Evolutionary conservation across 2,329 filamentous ascomycete genomes (phyloP), one percentile per base, ranked within the genome.

Genomic region (Chaetomiaceae sp.): DNA sequence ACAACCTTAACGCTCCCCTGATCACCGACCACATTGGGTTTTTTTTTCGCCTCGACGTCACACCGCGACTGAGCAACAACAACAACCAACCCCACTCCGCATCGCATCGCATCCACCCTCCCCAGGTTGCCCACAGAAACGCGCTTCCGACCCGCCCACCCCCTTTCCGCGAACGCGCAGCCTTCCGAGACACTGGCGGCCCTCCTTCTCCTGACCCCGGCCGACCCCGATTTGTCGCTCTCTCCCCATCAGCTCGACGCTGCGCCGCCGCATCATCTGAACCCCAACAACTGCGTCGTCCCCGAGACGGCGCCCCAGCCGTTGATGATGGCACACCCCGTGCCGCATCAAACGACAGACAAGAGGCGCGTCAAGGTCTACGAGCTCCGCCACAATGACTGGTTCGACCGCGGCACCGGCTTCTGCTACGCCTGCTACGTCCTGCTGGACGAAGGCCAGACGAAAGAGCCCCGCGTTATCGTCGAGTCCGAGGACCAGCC

Each of bases 301-400:
- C 57, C 68, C 59, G 77, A 81, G 70, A 73, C 70, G 70, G 78
- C 78, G 66, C 67, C 73, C 70, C 77, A 81, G 72, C 76, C 77
- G 69, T 74, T 76, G 81, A 83, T 82, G 76, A 85, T 85, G 82
- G 82, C 82, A 81, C 81, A 84, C 74, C 72, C 74, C 63, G 80
- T 83, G 81, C 81, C 81, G 81, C 80, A 82, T 79, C 78, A 77
- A 73, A 72, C 76, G 69, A 77, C 77, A 69, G 81, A 84, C 65
- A 82, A 77, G 72, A 83, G 80, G 70, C 80, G 93, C 78, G 93
- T 97, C 71, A 99, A 99, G 78, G 93, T 99, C 68, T 99, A 99
- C 71, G 93, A 97, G 76, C 81, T 99, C 64, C 89, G 89, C 70
- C 90, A 96, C 73, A 96, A 95, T 78, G 93, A 97, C 82, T 99